These are phyloP conservation scores for Symbiodinium natans DNA, from an alignment of 73 alveolate genomes.

Conservation along the genomic window DNA sequence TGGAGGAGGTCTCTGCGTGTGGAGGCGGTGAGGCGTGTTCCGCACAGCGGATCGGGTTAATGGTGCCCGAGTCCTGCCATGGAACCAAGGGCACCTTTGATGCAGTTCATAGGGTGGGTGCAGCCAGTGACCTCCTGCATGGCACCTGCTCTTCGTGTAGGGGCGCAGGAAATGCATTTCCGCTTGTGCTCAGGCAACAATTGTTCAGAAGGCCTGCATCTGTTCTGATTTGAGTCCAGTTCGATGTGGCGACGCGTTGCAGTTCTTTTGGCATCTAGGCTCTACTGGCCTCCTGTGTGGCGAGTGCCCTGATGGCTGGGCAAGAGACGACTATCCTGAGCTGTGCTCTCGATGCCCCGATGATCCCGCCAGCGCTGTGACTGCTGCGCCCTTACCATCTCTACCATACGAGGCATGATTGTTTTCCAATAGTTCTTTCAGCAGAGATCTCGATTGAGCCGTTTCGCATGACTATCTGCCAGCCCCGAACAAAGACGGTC, in stretches of 20 bases:
- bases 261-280: conserved; percentile 8
- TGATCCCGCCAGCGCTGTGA: background rate
- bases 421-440: no score
- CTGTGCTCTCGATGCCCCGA: conserved; percentile 48
- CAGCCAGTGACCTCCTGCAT: no score
- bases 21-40: conserved; percentile 25
- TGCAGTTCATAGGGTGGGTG: no score
- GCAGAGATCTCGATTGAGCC: no score
- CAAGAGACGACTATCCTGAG: conserved; percentile 65
- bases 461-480: no score
- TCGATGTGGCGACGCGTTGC: no score
- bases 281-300: conserved; percentile 58
- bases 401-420: no score
- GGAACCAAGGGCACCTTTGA: background rate
- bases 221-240: background rate
- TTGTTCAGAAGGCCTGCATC: background rate
- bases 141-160: no score
- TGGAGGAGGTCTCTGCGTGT: conserved; percentile 30
- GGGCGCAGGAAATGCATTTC: no score
- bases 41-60: conserved; percentile 15
- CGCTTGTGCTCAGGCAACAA: background rate
- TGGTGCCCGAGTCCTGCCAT: conserved; percentile 1
- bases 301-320: conserved; percentile 61
- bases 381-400: background rate
- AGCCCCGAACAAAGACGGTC: no score